phyloP scores from a whole-genome alignment of 2,329 filamentous ascomycete genomes.

The Podosphaera fusca region DNA sequence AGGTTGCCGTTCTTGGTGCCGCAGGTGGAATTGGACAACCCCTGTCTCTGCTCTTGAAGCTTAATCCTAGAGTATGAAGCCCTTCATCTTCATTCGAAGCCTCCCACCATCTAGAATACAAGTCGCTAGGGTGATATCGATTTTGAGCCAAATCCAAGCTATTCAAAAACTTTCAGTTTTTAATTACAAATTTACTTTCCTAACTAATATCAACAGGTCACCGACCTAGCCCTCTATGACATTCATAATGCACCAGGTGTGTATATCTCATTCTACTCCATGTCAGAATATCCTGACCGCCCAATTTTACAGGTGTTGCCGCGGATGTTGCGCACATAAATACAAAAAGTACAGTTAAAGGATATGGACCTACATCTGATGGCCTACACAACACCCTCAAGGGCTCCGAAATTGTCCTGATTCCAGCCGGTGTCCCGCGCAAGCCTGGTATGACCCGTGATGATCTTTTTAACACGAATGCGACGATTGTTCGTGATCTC shows the following conservation, averaged over 20 bases:
- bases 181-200: too few species aligned
- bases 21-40: conserved; percentile 96
- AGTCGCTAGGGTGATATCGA: neutral
- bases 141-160: neutral
- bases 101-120: neutral
- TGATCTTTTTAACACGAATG: conserved; percentile 99
- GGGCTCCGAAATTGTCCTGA: conserved; percentile 82
- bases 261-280: conserved; percentile 16
- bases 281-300: neutral
- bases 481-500: conserved; percentile 94
- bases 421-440: conserved; percentile 93
- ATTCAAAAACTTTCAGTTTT: too few species aligned
- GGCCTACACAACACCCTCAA: conserved; percentile 63
- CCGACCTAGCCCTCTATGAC: conserved; percentile 90
- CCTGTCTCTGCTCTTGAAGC: conserved; percentile 91
- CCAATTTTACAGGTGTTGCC: conserved; percentile 52
- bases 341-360: conserved; percentile 86
- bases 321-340: conserved; percentile 98
- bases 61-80: conserved; percentile 53
- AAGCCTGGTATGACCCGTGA: conserved; percentile 96
- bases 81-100: conserved; percentile 18
- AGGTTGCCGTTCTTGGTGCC: conserved; percentile 92
- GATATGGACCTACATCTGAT: conserved; percentile 56
- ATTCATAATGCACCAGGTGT: conserved; percentile 81
- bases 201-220: conserved; percentile 14